Conservation (phyloP, 768 basidiomycete genomes). For the Boletus subcaerulescens region DNA sequence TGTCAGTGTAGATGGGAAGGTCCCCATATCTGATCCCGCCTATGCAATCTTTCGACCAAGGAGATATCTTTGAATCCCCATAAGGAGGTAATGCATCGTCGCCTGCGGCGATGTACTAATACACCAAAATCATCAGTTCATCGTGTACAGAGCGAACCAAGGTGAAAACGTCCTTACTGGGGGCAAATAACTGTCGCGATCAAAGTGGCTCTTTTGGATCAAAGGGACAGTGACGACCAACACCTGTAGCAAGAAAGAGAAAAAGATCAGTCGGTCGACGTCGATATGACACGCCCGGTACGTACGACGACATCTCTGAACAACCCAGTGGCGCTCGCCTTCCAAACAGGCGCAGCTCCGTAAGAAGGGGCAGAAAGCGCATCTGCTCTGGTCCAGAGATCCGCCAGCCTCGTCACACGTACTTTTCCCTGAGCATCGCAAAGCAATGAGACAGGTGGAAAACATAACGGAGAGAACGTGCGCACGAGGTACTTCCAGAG, state of each 20-base stretch:
- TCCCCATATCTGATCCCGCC: conserved; percentile 35
- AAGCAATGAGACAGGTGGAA: background rate
- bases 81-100: conserved; percentile 34
- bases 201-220: conserved; percentile 33
- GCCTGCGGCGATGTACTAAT: conserved; percentile 40
- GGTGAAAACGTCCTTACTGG: conserved; percentile 30
- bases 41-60: conserved; percentile 24
- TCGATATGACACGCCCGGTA: conserved; percentile 1
- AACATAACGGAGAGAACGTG: background rate
- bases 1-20: conserved; percentile 43
- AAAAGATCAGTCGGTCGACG: background rate
- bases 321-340: conserved; percentile 39
- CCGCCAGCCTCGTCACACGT: conserved; percentile 37
- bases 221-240: conserved; percentile 39
- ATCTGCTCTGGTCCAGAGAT: conserved; percentile 42
- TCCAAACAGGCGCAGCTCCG: conserved; percentile 39
- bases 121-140: background rate
- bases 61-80: conserved; percentile 24
- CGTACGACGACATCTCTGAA: conserved; percentile 37
- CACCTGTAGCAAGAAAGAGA: conserved; percentile 26
- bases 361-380: conserved; percentile 22
- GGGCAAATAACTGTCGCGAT: conserved; percentile 42
- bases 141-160: background rate
- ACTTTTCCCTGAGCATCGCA: conserved; percentile 38
- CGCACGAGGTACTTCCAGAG: conserved; percentile 47